A percentile compares a stretch with the other conserved stretches of the same genome.
Evolutionary conservation across 2,329 filamentous ascomycete genomes (phyloP).

Genomic region (Xylariales sp.): DNA sequence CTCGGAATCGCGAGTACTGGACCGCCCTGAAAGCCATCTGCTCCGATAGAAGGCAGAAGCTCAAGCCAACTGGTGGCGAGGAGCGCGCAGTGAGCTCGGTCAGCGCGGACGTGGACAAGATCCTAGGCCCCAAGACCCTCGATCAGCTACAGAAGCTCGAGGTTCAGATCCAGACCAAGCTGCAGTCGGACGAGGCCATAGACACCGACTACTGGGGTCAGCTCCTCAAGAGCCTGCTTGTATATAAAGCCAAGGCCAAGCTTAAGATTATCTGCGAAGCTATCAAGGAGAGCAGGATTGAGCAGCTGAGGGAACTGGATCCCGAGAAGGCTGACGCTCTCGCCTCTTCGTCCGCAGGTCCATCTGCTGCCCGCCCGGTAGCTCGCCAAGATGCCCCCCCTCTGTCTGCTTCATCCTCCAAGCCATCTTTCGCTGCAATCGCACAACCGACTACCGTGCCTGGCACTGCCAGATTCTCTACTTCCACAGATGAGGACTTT

Average conservation of each 20-base stretch:
- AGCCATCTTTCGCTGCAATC: constrained; percentile 8
- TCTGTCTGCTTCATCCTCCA: constrained; percentile 20
- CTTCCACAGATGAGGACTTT: constrained; percentile 69
- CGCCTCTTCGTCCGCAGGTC: constrained; percentile 33
- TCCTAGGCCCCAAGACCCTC: constrained; percentile 79
- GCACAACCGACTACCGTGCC: constrained; percentile 33
- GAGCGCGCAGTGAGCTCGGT: constrained; percentile 78
- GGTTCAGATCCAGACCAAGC: constrained; percentile 78
- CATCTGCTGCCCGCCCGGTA: constrained; percentile 13
- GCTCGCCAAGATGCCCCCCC: constrained; percentile 14
- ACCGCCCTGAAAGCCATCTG: constrained; percentile 83
- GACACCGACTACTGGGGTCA: constrained; percentile 99
- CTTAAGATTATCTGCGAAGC: constrained; percentile 73
- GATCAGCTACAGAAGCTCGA: constrained; percentile 86
- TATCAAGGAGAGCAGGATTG: constrained; percentile 66
- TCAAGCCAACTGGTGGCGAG: constrained; percentile 56
- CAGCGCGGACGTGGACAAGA: constrained; percentile 79
- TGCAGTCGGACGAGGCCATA: constrained; percentile 84
- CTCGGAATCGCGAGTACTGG: constrained; percentile 84
- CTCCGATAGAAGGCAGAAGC: constrained; percentile 66
- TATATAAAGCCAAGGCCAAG: constrained; percentile 90
- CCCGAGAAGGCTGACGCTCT: constrained; percentile 56
- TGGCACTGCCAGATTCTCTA: constrained; percentile 65
- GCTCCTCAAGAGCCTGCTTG: constrained; percentile 73
- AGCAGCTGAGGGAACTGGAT: constrained; percentile 63